Evolutionary conservation across 257 asterid species (phyloP).

Genomic region (Oldenlandia corymbosa): DNA sequence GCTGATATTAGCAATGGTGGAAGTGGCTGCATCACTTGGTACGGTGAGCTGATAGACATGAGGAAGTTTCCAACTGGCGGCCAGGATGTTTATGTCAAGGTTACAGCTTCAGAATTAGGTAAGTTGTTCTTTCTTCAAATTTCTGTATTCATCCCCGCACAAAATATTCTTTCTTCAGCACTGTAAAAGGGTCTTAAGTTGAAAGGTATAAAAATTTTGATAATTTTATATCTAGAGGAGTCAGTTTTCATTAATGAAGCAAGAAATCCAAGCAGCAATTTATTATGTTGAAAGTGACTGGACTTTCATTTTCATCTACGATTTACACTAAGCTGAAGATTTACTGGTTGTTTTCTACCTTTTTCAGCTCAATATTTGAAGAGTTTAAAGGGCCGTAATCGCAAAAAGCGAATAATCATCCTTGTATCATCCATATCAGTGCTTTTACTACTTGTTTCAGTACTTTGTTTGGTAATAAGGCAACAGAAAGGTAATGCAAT

Average conservation of each 20-base stretch:
- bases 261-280: too few relatives aligned
- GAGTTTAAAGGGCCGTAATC: not conserved
- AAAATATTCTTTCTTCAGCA: not conserved
- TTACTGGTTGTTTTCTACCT: not conserved
- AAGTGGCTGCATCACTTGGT: conserved; percentile 41
- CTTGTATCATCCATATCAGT: not conserved
- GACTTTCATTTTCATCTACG: not conserved
- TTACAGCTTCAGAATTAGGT: conserved; percentile 28
- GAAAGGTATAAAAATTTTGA: not conserved
- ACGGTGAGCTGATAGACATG: conserved; percentile 28
- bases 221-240: not conserved
- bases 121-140: conserved; percentile 4
- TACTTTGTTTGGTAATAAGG: not conserved
- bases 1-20: conserved; percentile 31
- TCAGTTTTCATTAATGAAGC: too few relatives aligned
- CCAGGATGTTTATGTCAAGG: conserved; percentile 32
- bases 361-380: conserved; percentile 11
- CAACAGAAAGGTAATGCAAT: not conserved
- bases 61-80: conserved; percentile 31
- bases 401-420: conserved; percentile 7
- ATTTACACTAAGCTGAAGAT: not conserved
- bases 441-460: not conserved
- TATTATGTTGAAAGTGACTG: too few relatives aligned
- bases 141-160: too few relatives aligned
- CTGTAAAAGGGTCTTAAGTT: not conserved